Evolutionary conservation across 257 asterid genomes (phyloP), one percentile per base, ranked within the genome.

Genomic region (Parsonsia alboflavescens): DNA sequence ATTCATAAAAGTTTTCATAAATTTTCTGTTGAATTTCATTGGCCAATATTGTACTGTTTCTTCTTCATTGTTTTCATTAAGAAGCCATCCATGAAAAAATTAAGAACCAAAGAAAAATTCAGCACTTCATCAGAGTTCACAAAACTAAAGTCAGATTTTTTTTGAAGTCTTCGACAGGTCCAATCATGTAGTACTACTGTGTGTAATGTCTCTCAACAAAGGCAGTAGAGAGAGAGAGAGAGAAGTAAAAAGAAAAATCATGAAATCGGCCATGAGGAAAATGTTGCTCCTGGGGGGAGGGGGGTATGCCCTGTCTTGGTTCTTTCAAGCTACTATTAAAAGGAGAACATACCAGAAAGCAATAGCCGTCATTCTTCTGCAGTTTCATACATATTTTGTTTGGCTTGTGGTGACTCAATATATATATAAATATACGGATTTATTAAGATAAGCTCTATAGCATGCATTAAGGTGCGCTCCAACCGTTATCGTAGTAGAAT

Each of bases 1-100:
- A 41, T 44, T 36, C 16, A 30, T 17, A 52, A 65, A 61, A 0
- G 58, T 16, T 52, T 7, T 15, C 24, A 52, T 49, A 17, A 61
- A 19, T 73, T 9, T 48, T 45, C 39, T 4, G 7, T 44, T 49
- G 8, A 73, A 62, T 62, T 61, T 66, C 11, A 9, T 19, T 73
- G 11, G 71, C 30, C 71, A 61, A 61, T 59, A 33, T 50, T 74
- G 66, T 74, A 42, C 10, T 10, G 62, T 30, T 24, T 4, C 57
- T 42, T 11, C 72, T 12, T 48, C 15, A 61, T 19, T 6, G n/a
- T 74, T 30, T 10, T 0, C n/a, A n/a, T n/a, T n/a, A n/a, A n/a
- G n/a, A n/a, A 33, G 39, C 39, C 39, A 33, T 33, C 39, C 39
- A 33, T 33, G 42, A 0, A 30, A 46, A 26, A 30, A 28, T 45